Evolutionary conservation across 139 green algal genomes (phyloP), one percentile per base, ranked within the genome.

Genomic region (Astrephomene gubernaculifera): DNA sequence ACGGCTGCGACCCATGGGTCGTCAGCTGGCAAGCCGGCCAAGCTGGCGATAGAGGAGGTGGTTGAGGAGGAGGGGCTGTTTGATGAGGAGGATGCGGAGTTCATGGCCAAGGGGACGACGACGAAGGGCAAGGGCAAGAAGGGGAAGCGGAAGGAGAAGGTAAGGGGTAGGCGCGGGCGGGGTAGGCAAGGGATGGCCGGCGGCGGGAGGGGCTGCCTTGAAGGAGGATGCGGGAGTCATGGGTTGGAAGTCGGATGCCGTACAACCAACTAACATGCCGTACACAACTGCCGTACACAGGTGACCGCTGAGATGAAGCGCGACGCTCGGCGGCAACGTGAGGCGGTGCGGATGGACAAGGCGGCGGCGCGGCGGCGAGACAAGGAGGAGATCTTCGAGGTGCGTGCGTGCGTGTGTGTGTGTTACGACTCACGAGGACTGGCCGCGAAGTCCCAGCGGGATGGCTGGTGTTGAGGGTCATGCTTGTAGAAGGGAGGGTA

Each of bases 311-410:
- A 92, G 87, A 94, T 94, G 91, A 89, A 89, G 72, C 88, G 94
- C 10, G 88, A 89, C 49, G 91, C 90, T 10, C 83, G 92, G 38
- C 85, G 91, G 79, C 87, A 89, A 71, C 90, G 92, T 9, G 86
- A 92, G n/a, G 80, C 82, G 17, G 71, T 80, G 36, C 84, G 89
- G 22, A 71, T 91, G 63, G 93, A 91, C 39, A 92, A 90, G 53
- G 89, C 79, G 5, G 84, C 80, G 10, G 36, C 41, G 4, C 25
- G 85, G 29, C 71, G 79, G 44, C 63, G 71, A 22, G 90, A 94
- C 39, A 79, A 81, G 36, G 93, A 98, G 89, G 97, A 99, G 81
- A 98, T 99, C 63, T 96, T 99, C 35, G 97, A 99, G 87, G 94
- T 99, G 9, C 8, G 73, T 49, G 14, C n/a, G n/a, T n/a, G n/a